These are phyloP conservation scores for Beauveria brongniartii DNA, from an alignment of 2,329 filamentous ascomycete genomes.

Conservation along the genomic window DNA sequence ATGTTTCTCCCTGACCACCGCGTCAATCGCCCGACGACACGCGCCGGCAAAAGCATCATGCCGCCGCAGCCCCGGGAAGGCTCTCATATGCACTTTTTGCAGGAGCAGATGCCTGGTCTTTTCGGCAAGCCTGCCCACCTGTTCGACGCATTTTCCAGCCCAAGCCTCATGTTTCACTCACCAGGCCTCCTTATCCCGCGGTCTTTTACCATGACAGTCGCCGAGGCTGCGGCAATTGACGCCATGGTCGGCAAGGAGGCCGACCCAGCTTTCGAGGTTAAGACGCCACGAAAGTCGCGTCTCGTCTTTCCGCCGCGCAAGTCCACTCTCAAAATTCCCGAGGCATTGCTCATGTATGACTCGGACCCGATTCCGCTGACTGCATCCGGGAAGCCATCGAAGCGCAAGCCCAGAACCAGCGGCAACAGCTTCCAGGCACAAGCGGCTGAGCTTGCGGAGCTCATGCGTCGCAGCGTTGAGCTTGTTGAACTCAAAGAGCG, in stretches of 20 bases:
- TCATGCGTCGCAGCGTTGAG: slow-evolving; percentile 43
- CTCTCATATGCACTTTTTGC: slow-evolving; percentile 30
- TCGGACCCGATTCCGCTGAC: slow-evolving; percentile 17
- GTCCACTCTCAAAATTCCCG: slow-evolving; percentile 42
- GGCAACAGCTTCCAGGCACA: slow-evolving; percentile 39
- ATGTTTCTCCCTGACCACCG: slow-evolving; percentile 48
- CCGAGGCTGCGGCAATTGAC: slow-evolving; percentile 20
- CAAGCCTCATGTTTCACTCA: slow-evolving; percentile 50
- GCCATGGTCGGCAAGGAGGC: slow-evolving; percentile 14
- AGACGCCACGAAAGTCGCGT: slow-evolving; percentile 31
- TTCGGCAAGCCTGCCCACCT: slow-evolving; percentile 41
- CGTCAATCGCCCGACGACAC: slow-evolving; percentile 26
- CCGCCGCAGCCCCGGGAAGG: slow-evolving; percentile 20
- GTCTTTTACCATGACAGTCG: slow-evolving; percentile 31
- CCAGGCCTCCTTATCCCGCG: slow-evolving; percentile 38
- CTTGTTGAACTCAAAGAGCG: slow-evolving; percentile 37
- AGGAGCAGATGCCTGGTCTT: slow-evolving; percentile 29
- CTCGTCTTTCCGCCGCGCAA: slow-evolving; percentile 40
- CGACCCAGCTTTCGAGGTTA: slow-evolving; percentile 12
- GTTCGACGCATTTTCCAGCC: slow-evolving; percentile 54
- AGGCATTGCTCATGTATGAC: slow-evolving; percentile 41
- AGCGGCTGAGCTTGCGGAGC: slow-evolving; percentile 35
- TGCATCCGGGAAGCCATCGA: slow-evolving; percentile 15
- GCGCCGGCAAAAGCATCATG: slow-evolving; percentile 13
- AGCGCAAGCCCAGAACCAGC: slow-evolving; percentile 11